These are phyloP conservation scores for Coriaria nepalensis DNA, from an alignment of 306 rosid genomes.

Conservation along the genomic window DNA sequence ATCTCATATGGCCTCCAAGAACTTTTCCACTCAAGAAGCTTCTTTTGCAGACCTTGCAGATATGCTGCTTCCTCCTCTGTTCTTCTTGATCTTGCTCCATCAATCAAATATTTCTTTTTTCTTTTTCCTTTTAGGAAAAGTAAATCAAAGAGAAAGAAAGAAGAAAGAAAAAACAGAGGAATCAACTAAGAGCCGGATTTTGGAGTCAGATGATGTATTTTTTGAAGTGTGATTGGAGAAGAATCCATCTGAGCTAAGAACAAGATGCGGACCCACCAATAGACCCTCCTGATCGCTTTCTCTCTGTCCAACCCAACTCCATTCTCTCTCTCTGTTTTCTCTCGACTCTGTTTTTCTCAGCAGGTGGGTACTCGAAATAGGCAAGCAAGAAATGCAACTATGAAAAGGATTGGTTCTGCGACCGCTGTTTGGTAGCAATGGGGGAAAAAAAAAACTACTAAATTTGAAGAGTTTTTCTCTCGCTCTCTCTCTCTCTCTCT, in stretches of 20 bases:
- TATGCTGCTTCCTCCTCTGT: constrained; percentile 8
- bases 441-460: too few species aligned
- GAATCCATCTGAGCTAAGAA: not conserved
- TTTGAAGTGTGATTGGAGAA: constrained; percentile 10
- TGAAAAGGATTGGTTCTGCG: not conserved
- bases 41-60: constrained; percentile 30
- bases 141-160: not conserved
- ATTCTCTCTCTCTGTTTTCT: constrained; percentile 3
- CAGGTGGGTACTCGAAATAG: constrained; percentile 1
- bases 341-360: not conserved
- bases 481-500: too few species aligned
- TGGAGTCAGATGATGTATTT: not conserved
- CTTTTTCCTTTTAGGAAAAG: too few species aligned
- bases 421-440: not conserved
- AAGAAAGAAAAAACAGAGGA: constrained; percentile 17
- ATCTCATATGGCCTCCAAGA: constrained; percentile 40
- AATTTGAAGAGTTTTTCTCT: too few species aligned
- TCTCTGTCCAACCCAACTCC: not conserved
- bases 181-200: constrained; percentile 11
- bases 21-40: constrained; percentile 32
- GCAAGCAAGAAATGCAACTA: constrained; percentile 1
- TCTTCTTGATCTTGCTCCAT: constrained; percentile 29
- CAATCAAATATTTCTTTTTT: not conserved
- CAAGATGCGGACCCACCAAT: constrained; percentile 6
- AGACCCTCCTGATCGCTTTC: too few species aligned